phyloP scores from a whole-genome alignment of 768 basidiomycete species.

The Leccinum variicolor region DNA sequence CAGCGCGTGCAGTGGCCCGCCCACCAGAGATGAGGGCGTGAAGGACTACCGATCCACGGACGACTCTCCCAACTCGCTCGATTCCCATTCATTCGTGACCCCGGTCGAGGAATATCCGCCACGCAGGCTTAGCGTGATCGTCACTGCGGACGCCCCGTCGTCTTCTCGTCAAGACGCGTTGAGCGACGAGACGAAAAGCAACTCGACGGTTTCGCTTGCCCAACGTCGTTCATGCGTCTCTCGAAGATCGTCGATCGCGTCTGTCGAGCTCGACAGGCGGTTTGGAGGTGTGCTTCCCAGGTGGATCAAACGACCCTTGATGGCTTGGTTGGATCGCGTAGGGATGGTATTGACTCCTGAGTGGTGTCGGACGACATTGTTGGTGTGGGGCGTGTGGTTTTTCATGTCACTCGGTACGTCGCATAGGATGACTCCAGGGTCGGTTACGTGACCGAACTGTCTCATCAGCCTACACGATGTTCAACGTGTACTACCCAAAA shows the following conservation, averaged over 20 bases:
- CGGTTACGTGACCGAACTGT: neutral
- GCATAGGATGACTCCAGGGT: neutral
- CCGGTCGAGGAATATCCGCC: slow-evolving; percentile 29
- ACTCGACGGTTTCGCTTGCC: neutral
- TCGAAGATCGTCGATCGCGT: slow-evolving; percentile 38
- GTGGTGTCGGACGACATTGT: slow-evolving; percentile 71
- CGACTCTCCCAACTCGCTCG: slow-evolving; percentile 30
- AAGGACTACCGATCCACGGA: slow-evolving; percentile 28
- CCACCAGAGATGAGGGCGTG: slow-evolving; percentile 16
- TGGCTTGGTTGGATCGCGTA: slow-evolving; percentile 67
- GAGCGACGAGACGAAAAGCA: slow-evolving; percentile 18
- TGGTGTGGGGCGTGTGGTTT: slow-evolving; percentile 80
- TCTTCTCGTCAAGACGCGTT: slow-evolving; percentile 8
- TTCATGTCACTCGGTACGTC: slow-evolving; percentile 70
- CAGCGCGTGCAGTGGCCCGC: slow-evolving; percentile 1
- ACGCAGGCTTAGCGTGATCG: slow-evolving; percentile 21
- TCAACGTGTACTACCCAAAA: slow-evolving; percentile 89
- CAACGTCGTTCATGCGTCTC: slow-evolving; percentile 7
- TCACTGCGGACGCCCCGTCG: slow-evolving; percentile 26
- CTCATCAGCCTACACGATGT: slow-evolving; percentile 78
- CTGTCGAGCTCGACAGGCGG: slow-evolving; percentile 37
- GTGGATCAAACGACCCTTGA: slow-evolving; percentile 55
- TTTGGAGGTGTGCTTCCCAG: slow-evolving; percentile 48
- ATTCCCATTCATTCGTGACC: slow-evolving; percentile 21
- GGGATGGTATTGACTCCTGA: slow-evolving; percentile 68